Evolutionary conservation across 2,329 filamentous ascomycete genomes (phyloP), one percentile per base, ranked within the genome.

Genomic region (Drechslerella stenobrocha): DNA sequence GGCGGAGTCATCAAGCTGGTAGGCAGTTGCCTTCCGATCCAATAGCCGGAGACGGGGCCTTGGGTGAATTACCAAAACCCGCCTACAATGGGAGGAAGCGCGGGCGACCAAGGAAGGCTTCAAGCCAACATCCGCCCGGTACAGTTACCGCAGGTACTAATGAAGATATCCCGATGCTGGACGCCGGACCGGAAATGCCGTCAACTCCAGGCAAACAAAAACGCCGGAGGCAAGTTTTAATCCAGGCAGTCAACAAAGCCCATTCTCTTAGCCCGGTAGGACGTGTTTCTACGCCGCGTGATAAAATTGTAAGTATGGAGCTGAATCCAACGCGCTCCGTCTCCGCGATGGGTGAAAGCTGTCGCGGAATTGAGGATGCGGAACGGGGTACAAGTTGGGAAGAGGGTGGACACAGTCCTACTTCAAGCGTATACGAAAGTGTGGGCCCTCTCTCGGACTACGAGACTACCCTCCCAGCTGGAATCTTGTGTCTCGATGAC

Each of bases 1-100:
- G 28, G 13, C 24, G n/a, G n/a, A n/a, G n/a, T n/a, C n/a, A 45
- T 32, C 40, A 20, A 20, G 37, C 51, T 3, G 5, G 26, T 3
- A 22, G 3, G n/a, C 1, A 2, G 8, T 9, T 23, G 1, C 23
- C 22, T 7, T 30, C 45, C 11, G 30, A 48, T 13, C 20, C 35
- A 9, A 11, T 37, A n/a, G 53, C 23, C n/a, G 45, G 44, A 23
- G 45, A 51, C 15, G 53, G 42, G 7, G 20, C 18, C 13, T 35
- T 13, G 9, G 40, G 20, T 23, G 2, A 30, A 28, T 4, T 34
- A 46, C 32, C 53, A 3, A 67, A 52, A 9, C 20, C 44, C 9
- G 50, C 56, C n/a, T 53, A 56, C 26, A 60, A 20, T 28, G 59
- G 59, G 28, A 64, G 52, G 37, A 67, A 55, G 22, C 55, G 63